Percentiles rank a stretch among this genome's conserved stretches.
Conservation (phyloP, 331 rosid species). For the Quercus tomentella region DNA sequence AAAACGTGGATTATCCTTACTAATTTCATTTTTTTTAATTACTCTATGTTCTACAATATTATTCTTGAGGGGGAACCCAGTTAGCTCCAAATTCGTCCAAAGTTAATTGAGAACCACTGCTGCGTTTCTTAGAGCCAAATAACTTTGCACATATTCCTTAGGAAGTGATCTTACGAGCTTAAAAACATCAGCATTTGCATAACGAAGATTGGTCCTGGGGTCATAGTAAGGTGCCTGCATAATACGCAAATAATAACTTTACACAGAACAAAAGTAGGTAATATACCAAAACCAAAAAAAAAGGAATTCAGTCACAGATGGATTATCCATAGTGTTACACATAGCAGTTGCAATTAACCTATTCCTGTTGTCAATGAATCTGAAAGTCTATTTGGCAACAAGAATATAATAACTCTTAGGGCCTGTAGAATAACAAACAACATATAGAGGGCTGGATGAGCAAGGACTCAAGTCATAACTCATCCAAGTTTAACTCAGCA, state of each 20-base stretch:
- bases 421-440: not conserved
- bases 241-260: constrained; percentile 14
- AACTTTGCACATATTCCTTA: constrained; percentile 82
- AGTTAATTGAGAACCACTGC: constrained; percentile 66
- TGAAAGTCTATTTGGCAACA: not conserved
- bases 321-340: not conserved
- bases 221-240: constrained; percentile 91
- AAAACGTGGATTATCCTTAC: too few species aligned
- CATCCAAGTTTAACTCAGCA: not conserved
- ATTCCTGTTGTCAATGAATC: not conserved
- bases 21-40: not conserved
- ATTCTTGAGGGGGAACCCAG: not conserved
- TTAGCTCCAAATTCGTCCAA: not conserved
- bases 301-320: not conserved
- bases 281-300: not conserved
- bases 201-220: constrained; percentile 86
- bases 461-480: not conserved
- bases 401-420: not conserved
- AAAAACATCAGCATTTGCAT: constrained; percentile 78
- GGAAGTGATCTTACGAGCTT: constrained; percentile 76
- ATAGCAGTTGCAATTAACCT: not conserved
- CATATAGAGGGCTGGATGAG: not conserved
- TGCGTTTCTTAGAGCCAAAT: constrained; percentile 77
- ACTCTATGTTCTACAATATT: not conserved
- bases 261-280: not conserved